Evolutionary conservation across 352 stramenopile genomes (phyloP).

Genomic region (Pythium monospermum): DNA sequence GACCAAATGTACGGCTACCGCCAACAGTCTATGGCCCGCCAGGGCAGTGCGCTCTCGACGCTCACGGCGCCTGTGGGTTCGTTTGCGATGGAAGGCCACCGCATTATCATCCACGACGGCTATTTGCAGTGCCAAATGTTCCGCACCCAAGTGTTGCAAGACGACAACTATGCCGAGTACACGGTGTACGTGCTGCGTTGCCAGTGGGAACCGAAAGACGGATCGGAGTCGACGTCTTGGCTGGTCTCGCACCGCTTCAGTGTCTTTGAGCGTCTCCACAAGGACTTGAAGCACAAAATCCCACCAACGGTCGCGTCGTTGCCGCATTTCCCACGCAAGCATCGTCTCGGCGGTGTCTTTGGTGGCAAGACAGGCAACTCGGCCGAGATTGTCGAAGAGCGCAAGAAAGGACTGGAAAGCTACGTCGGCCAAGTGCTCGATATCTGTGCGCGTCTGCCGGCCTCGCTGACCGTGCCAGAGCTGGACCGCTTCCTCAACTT

Average conservation of each 20-base stretch:
- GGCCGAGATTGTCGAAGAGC: conserved; percentile 80
- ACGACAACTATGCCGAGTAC: conserved; percentile 88
- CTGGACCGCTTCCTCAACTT: conserved; percentile 85
- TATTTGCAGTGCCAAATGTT: conserved; percentile 84
- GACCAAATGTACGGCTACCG: conserved; percentile 56
- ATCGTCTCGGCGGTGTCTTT: conserved; percentile 80
- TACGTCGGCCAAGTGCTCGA: conserved; percentile 83
- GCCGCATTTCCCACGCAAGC: conserved; percentile 76
- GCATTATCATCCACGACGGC: conserved; percentile 82
- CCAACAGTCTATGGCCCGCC: conserved; percentile 50
- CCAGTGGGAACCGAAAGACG: conserved; percentile 72
- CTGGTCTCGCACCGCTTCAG: conserved; percentile 71
- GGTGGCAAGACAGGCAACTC: conserved; percentile 84
- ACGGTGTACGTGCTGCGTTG: conserved; percentile 86
- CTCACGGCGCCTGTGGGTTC: conserved; percentile 66
- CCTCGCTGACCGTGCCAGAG: conserved; percentile 79
- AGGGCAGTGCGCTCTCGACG: conserved; percentile 51
- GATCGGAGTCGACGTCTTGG: conserved; percentile 45
- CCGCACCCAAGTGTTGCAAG: conserved; percentile 78
- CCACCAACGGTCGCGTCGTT: conserved; percentile 52
- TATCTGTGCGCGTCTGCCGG: conserved; percentile 71
- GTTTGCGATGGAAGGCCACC: conserved; percentile 72
- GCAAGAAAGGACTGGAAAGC: conserved; percentile 72
- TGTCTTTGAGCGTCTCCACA: conserved; percentile 68
- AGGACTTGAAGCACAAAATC: conserved; percentile 74